These are phyloP conservation scores for Diddensiella santjacobensis DNA, from an alignment of 805 yeast species.

Conservation along the genomic window DNA sequence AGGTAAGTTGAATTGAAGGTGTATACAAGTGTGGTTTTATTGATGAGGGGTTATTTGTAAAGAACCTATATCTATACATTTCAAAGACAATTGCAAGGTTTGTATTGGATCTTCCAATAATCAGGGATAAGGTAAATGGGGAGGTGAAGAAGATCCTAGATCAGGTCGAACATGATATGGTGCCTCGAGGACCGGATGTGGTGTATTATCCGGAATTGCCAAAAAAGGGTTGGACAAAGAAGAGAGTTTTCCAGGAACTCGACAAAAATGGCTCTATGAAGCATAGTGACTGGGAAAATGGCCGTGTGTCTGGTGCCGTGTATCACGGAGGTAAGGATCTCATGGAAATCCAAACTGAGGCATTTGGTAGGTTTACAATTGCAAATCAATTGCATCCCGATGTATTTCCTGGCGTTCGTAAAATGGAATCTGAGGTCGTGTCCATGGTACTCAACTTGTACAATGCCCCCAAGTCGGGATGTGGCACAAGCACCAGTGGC, in stretches of 20 bases:
- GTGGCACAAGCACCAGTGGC: conserved; percentile 87
- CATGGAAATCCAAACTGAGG: conserved; percentile 66
- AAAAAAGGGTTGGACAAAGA: conserved; percentile 48
- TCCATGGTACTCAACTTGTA: conserved; percentile 80
- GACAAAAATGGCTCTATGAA: conserved; percentile 42
- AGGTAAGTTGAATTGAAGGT: conserved; percentile 2
- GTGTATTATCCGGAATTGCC: conserved; percentile 48
- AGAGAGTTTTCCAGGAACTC: conserved; percentile 48
- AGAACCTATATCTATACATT: conserved; percentile 5
- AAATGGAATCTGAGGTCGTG: conserved; percentile 94
- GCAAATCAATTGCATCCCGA: conserved; percentile 97
- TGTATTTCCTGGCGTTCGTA: conserved; percentile 92
- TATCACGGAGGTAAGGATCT: conserved; percentile 91
- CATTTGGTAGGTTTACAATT: conserved; percentile 72
- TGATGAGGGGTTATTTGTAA: no score
- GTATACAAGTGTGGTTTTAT: neutral
- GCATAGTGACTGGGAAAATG: conserved; percentile 78
- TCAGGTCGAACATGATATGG: conserved; percentile 53
- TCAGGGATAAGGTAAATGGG: conserved; percentile 52
- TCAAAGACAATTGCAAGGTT: conserved; percentile 21
- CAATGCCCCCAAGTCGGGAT: conserved; percentile 70
- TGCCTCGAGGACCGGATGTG: conserved; percentile 46
- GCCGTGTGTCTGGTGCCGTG: conserved; percentile 91
- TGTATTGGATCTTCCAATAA: conserved; percentile 45
- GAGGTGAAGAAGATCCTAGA: conserved; percentile 51